A percentile compares a stretch with the other conserved stretches of the same genome.
These are phyloP conservation scores for Pleurotus salmoneostramineus DNA, from an alignment of 768 basidiomycete species.

Conservation along the genomic window DNA sequence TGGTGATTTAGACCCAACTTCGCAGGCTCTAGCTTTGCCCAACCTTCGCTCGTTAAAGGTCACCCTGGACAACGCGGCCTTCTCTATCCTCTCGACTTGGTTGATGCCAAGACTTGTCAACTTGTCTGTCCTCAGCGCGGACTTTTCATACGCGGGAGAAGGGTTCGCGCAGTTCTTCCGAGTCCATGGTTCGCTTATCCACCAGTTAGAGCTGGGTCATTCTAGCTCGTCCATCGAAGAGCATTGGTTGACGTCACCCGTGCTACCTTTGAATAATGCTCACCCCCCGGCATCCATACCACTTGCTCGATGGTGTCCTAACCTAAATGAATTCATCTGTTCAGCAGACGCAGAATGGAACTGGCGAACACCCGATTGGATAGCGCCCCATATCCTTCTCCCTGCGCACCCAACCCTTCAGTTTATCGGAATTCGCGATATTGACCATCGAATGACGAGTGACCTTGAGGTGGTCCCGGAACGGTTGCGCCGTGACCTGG, in stretches of 20 bases:
- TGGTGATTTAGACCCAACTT: slow-evolving; percentile 9
- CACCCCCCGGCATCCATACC: slow-evolving; percentile 29
- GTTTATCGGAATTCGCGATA: slow-evolving; percentile 70
- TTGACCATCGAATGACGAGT: slow-evolving; percentile 57
- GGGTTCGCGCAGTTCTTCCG: slow-evolving; percentile 67
- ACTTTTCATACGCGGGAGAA: slow-evolving; percentile 63
- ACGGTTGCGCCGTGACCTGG: slow-evolving; percentile 21
- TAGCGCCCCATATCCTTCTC: slow-evolving; percentile 70
- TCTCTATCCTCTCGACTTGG: slow-evolving; percentile 64
- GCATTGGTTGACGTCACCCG: slow-evolving; percentile 53
- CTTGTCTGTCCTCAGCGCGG: slow-evolving; percentile 65
- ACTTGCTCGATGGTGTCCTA: slow-evolving; percentile 68
- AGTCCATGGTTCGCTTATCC: slow-evolving; percentile 57
- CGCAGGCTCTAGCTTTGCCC: slow-evolving; percentile 45
- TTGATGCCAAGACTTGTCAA: slow-evolving; percentile 58
- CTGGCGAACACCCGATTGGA: slow-evolving; percentile 78
- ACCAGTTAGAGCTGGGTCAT: slow-evolving; percentile 71
- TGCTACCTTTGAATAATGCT: slow-evolving; percentile 23
- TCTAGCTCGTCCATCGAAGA: slow-evolving; percentile 64
- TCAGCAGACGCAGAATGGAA: slow-evolving; percentile 80
- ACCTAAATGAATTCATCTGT: slow-evolving; percentile 66
- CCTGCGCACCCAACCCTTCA: slow-evolving; percentile 58
- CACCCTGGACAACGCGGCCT: slow-evolving; percentile 69
- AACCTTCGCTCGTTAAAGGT: slow-evolving; percentile 65
- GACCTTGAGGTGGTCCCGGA: slow-evolving; percentile 29